Conservation (phyloP, 1,139 yeast species). For the Geotrichum candidum region DNA sequence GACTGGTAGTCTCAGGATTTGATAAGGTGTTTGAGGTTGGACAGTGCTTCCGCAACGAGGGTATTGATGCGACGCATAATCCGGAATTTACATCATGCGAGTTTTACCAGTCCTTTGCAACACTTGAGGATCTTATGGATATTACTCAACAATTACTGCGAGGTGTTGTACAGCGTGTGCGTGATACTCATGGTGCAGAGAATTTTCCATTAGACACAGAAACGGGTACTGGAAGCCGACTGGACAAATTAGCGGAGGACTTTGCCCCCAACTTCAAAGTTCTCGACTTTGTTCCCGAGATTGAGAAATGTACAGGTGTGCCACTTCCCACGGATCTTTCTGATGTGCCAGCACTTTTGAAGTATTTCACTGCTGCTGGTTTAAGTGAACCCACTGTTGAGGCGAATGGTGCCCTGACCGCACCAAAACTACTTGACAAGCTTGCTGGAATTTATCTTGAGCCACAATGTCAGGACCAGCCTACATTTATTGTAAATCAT, state of each 20-base stretch:
- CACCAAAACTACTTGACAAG: slow-evolving; percentile 59
- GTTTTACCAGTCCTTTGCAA: slow-evolving; percentile 77
- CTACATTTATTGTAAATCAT: slow-evolving; percentile 74
- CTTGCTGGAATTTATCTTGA: slow-evolving; percentile 62
- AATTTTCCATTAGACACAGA: not conserved
- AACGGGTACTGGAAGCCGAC: slow-evolving; percentile 1
- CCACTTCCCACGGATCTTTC: slow-evolving; percentile 39
- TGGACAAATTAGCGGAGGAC: slow-evolving; percentile 11
- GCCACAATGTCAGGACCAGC: slow-evolving; percentile 47
- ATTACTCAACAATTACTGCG: slow-evolving; percentile 57
- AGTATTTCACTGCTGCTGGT: slow-evolving; percentile 44
- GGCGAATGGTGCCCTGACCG: slow-evolving; percentile 28
- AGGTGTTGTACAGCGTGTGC: slow-evolving; percentile 33
- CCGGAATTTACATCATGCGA: slow-evolving; percentile 95
- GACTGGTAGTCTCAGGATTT: slow-evolving; percentile 74
- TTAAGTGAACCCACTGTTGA: slow-evolving; percentile 48
- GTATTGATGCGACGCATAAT: slow-evolving; percentile 87
- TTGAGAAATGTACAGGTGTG: slow-evolving; percentile 42
- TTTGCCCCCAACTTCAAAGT: slow-evolving; percentile 23
- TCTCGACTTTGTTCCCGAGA: slow-evolving; percentile 47
- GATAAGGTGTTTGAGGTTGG: slow-evolving; percentile 87
- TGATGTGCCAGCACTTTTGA: slow-evolving; percentile 22
- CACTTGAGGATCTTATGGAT: slow-evolving; percentile 58
- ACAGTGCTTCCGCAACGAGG: slow-evolving; percentile 81
- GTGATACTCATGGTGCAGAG: slow-evolving; percentile 6